Base-by-base conservation (phyloP, 148 eudicot species). In the Silene uniflora region DNA sequence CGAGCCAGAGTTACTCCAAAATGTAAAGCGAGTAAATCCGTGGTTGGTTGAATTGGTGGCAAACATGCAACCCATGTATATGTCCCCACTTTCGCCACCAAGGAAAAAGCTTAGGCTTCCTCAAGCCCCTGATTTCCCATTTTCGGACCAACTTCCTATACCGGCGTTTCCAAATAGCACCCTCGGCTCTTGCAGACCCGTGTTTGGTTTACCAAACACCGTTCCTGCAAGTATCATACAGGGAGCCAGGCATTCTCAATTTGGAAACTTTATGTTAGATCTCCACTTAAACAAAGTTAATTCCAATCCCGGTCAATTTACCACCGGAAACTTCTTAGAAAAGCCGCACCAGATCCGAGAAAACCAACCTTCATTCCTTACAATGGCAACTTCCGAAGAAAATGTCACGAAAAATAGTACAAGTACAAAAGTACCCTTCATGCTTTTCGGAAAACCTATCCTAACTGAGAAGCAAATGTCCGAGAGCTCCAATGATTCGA, bases 221-320 rank as follows among this genome's bases (percentile, higher is more conserved):
- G 77, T 85, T 47, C 58, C 95, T 87, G 91, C 93, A 83, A 90
- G 97, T 87, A 85, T 92, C 88, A 85, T 92, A 92, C 97, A 95
- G 98, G 98, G 92, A 90, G 89, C 96, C 97, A 95, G 98, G 98
- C 98, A 92, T 86, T 87, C 97, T 85, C 97, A 85, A 66, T 86
- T 90, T 69, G 90, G 92, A 84, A 83, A 82, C 42, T 86, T 83
- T 65, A 88, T 89, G 75, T 82, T 87, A 71, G 93, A 88, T 85
- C 75, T 84, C 83, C 93, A 88, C 83, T 81, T 86, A 60, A 85
- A 86, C 87, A 87, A 89, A 80, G 83, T 86, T 67, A 88, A 89
- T 73, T 76, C 88, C 72, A 88, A 87, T 73, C 87, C 85, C 27
- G 74, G 80, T 71, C 72, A 75, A 52, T 73, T 73, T 65, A 47